These are phyloP conservation scores for Brassica balearica DNA, from an alignment of 441 rosid genomes.

Conservation along the genomic window DNA sequence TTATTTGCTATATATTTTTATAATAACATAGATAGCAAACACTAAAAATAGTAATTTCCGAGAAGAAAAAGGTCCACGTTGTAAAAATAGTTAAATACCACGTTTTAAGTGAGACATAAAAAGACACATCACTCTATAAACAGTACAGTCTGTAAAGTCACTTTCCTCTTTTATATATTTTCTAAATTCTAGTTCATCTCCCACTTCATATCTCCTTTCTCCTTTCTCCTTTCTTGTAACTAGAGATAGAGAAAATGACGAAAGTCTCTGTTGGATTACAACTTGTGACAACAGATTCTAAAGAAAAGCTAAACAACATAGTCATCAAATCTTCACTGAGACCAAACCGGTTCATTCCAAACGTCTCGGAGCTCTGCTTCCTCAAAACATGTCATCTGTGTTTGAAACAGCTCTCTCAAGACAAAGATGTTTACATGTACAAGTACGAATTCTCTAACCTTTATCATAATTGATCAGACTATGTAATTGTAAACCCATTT, in stretches of 20 bases:
- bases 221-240: background rate
- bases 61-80: constrained; percentile 20
- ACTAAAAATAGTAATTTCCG: constrained; percentile 7
- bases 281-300: constrained; percentile 49
- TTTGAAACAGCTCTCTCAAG: constrained; percentile 51
- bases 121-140: constrained; percentile 14
- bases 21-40: background rate
- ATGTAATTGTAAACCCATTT: background rate
- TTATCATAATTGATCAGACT: background rate
- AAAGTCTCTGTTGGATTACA: constrained; percentile 59
- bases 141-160: constrained; percentile 9
- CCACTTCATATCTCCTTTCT: constrained; percentile 23
- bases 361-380: constrained; percentile 47
- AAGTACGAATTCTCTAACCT: constrained; percentile 47
- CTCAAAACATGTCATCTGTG: constrained; percentile 75
- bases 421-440: constrained; percentile 87
- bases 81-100: constrained; percentile 25
- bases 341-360: constrained; percentile 16
- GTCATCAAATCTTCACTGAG: constrained; percentile 53
- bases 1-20: too few species aligned
- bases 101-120: constrained; percentile 39
- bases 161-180: constrained; percentile 31
- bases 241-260: constrained; percentile 32
- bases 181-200: constrained; percentile 8
- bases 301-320: constrained; percentile 44